Conservation (phyloP, 306 rosid genomes). For the Canavalia ensiformis region DNA sequence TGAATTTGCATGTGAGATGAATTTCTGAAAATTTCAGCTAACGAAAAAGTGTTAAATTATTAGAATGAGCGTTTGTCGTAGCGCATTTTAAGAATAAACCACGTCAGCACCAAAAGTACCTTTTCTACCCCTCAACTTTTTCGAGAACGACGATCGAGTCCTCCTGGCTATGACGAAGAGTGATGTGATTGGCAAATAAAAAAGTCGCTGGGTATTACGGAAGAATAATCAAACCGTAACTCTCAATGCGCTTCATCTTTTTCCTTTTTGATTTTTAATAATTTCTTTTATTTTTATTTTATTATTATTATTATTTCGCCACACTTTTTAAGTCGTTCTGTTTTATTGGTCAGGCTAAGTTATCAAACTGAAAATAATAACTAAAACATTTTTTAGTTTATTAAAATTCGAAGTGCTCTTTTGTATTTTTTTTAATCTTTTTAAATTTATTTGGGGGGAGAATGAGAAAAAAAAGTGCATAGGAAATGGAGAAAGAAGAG, state of each 20-base stretch:
- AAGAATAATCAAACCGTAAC: conserved; percentile 56
- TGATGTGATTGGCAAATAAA: conserved; percentile 46
- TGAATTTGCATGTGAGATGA: conserved; percentile 60
- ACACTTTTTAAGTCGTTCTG: conserved; percentile 18
- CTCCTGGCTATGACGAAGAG: conserved; percentile 48
- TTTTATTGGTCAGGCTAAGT: conserved; percentile 52
- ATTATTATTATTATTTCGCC: not conserved
- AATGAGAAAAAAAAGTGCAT: conserved; percentile 47
- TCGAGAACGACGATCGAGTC: conserved; percentile 42
- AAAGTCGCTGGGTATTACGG: conserved; percentile 29
- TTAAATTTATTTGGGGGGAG: not conserved
- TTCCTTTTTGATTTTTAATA: not conserved
- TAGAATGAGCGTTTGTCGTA: conserved; percentile 44
- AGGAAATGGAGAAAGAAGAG: conserved; percentile 63
- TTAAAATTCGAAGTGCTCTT: conserved; percentile 21
- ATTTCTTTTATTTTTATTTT: not conserved
- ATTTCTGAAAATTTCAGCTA: conserved; percentile 72
- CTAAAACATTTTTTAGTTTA: not conserved
- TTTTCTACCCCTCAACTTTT: conserved; percentile 27
- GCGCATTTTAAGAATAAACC: conserved; percentile 21
- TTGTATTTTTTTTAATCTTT: not conserved
- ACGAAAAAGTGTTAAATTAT: conserved; percentile 41
- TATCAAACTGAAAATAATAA: conserved; percentile 47
- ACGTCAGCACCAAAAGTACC: conserved; percentile 26
- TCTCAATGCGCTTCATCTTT: conserved; percentile 65